A percentile compares a stretch with the other conserved stretches of the same genome.
phyloP scores from a whole-genome alignment of 352 stramenopile genomes.

The Pythium plurisporium region DNA sequence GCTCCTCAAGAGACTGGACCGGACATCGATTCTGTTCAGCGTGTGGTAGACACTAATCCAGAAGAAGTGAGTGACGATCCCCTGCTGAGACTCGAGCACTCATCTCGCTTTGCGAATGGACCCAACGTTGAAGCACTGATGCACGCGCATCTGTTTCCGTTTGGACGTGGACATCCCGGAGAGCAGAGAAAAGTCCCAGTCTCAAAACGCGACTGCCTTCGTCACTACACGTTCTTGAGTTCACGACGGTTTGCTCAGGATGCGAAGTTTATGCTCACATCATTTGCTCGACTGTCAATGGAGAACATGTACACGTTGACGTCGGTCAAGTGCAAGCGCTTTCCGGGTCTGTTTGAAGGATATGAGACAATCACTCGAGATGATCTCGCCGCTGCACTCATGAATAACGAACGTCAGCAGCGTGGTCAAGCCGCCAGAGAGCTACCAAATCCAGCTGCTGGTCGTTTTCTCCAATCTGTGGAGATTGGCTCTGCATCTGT shows the following conservation, averaged over 20 bases:
- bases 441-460: background rate
- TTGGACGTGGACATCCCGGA: constrained; percentile 13
- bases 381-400: background rate
- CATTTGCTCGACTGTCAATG: constrained; percentile 9
- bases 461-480: constrained; percentile 12
- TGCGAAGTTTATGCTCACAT: constrained; percentile 4
- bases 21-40: background rate
- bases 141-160: constrained; percentile 13
- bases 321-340: constrained; percentile 12
- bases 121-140: constrained; percentile 9
- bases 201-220: constrained; percentile 13
- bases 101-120: background rate
- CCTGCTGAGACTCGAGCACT: constrained; percentile 11
- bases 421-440: background rate
- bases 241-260: constrained; percentile 17
- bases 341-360: constrained; percentile 5
- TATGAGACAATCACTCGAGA: constrained; percentile 5
- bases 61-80: background rate
- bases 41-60: background rate
- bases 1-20: background rate
- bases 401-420: constrained; percentile 12
- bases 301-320: constrained; percentile 19
- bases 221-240: constrained; percentile 12
- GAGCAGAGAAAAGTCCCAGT: background rate
- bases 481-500: constrained; percentile 13